These are phyloP conservation scores for Dactylis glomerata DNA, from an alignment of 176 grass and related monocot species.

Conservation along the genomic window DNA sequence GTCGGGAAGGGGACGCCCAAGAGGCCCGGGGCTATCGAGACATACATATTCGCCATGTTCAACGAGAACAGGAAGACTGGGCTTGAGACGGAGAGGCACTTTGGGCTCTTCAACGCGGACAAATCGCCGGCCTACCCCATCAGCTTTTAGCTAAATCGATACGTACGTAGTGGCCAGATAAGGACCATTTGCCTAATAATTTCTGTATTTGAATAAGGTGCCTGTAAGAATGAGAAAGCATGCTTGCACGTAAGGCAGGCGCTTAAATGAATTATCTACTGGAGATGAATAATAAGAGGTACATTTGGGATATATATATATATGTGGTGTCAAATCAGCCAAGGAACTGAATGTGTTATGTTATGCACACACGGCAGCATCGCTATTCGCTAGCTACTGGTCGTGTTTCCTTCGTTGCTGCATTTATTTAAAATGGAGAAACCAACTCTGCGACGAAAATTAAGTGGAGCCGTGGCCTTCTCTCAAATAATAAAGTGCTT, in stretches of 20 bases:
- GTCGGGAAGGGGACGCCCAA: conserved; percentile 54
- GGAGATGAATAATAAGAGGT: background rate
- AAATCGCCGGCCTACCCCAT: conserved; percentile 53
- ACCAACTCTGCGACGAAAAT: no score
- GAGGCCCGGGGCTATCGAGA: conserved; percentile 23
- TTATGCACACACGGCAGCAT: background rate
- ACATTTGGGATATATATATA: background rate
- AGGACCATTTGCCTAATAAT: background rate
- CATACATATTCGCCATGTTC: conserved; percentile 65
- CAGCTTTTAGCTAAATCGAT: conserved; percentile 8
- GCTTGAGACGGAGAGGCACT: conserved; percentile 36
- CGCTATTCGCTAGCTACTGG: background rate
- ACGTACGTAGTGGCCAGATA: background rate
- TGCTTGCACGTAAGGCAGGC: background rate
- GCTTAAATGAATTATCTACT: background rate
- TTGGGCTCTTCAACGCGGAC: conserved; percentile 57
- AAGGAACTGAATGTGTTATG: background rate
- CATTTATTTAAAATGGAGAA: background rate
- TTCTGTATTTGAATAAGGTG: background rate
- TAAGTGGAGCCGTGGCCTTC: no score
- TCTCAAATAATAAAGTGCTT: no score
- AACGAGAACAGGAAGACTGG: conserved; percentile 50
- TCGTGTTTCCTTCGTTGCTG: background rate
- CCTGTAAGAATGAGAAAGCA: background rate
- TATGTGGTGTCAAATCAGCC: background rate